A percentile compares a stretch with the other conserved stretches of the same genome.
Evolutionary conservation across 2,329 filamentous ascomycete genomes (phyloP).

Genomic region (Alternaria longipes): DNA sequence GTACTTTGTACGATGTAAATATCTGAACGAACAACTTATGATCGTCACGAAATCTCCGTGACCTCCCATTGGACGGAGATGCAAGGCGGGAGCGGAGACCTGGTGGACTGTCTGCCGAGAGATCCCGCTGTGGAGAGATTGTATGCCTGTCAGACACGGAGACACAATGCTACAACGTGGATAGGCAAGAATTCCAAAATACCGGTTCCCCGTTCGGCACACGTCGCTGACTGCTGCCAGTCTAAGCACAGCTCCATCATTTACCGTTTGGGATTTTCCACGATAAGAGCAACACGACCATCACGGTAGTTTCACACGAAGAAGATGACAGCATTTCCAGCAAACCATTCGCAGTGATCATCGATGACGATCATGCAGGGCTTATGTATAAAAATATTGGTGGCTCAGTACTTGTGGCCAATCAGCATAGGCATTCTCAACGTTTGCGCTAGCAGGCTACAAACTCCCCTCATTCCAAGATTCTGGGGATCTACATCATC

Average conservation of each 20-base stretch:
- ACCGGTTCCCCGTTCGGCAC: constrained; percentile 23
- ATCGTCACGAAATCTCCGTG: constrained; percentile 26
- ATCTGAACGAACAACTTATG: constrained; percentile 16
- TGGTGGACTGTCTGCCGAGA: constrained; percentile 23
- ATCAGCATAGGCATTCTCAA: constrained; percentile 22
- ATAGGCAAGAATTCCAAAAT: not conserved
- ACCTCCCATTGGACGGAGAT: constrained; percentile 22
- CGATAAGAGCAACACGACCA: constrained; percentile 24
- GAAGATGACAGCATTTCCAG: constrained; percentile 35
- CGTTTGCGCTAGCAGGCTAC: constrained; percentile 13
- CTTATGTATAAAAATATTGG: constrained; percentile 51
- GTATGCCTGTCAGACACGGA: constrained; percentile 18
- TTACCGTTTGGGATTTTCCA: constrained; percentile 19
- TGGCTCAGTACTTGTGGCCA: constrained; percentile 42
- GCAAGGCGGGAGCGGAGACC: constrained; percentile 22
- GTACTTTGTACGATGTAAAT: constrained; percentile 4
- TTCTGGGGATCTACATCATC: constrained; percentile 21
- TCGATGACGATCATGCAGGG: constrained; percentile 46
- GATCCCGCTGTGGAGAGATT: constrained; percentile 31
- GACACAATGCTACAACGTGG: constrained; percentile 7
- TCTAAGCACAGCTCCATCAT: constrained; percentile 3
- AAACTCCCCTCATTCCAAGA: constrained; percentile 5
- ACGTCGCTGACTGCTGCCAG: constrained; percentile 12
- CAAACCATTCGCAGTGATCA: constrained; percentile 30
- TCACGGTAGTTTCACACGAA: constrained; percentile 21